Evolutionary conservation across 805 yeast genomes (phyloP).

Genomic region (Yarrowia osloensis): DNA sequence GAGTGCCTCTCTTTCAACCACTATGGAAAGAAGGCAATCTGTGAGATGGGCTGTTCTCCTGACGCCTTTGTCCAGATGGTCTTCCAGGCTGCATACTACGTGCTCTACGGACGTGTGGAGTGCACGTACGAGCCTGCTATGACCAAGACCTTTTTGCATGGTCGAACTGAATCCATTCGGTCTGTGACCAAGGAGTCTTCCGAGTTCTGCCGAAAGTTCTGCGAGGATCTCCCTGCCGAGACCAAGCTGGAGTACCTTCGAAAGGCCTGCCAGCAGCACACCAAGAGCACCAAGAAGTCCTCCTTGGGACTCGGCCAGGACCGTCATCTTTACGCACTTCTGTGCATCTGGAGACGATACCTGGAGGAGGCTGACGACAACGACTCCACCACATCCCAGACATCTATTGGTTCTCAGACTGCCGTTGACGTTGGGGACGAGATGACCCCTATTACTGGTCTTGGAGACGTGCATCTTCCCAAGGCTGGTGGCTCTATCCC

Average conservation of each 20-base stretch:
- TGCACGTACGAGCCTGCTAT: conserved; percentile 95
- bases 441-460: conserved; percentile 86
- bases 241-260: conserved; percentile 62
- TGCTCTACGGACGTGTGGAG: conserved; percentile 88
- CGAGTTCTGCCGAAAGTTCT: conserved; percentile 78
- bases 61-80: conserved; percentile 95
- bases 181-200: conserved; percentile 81
- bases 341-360: conserved; percentile 73
- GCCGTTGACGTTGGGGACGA: conserved; percentile 61
- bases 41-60: conserved; percentile 83
- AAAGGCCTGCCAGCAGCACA: conserved; percentile 71
- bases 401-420: conserved; percentile 35
- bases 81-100: conserved; percentile 89
- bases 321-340: conserved; percentile 83
- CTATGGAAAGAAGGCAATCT: conserved; percentile 72
- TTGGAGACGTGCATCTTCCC: conserved; percentile 66
- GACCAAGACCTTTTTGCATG: conserved; percentile 86
- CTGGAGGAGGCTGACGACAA: conserved; percentile 38
- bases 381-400: conserved; percentile 38
- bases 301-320: conserved; percentile 87
- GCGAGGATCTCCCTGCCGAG: conserved; percentile 62
- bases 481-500: conserved; percentile 51
- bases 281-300: conserved; percentile 65
- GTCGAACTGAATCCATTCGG: conserved; percentile 90
- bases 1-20: conserved; percentile 69